Evolutionary conservation across 306 rosid species (phyloP).

Genomic region (Citrullus amarus): DNA sequence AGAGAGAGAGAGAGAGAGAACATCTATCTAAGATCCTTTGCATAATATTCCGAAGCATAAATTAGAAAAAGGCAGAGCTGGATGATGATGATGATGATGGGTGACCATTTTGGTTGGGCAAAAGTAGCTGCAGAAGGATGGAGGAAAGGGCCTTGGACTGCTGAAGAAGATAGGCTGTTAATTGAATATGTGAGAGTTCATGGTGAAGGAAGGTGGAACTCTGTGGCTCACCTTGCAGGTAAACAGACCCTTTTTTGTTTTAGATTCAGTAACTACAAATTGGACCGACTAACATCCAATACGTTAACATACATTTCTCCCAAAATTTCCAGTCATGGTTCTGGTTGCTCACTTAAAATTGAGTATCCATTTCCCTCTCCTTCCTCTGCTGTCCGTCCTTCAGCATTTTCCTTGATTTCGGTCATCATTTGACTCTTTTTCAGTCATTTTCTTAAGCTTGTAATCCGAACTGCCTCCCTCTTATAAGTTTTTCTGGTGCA

Average conservation of each 20-base stretch:
- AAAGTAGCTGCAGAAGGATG: slow-evolving; percentile 57
- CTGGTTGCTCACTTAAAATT: not conserved
- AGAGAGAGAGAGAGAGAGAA: not conserved
- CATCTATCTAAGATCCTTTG: not conserved
- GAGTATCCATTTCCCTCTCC: not conserved
- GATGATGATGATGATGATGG: slow-evolving; percentile 21
- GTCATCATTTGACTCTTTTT: not conserved
- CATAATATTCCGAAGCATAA: not conserved
- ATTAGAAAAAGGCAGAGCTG: not conserved
- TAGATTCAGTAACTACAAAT: too few species aligned
- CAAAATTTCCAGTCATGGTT: not conserved
- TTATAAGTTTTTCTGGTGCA: not conserved
- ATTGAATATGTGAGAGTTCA: slow-evolving; percentile 66
- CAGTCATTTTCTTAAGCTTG: not conserved
- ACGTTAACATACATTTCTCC: not conserved
- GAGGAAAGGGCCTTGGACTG: slow-evolving; percentile 99
- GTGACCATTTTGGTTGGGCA: slow-evolving; percentile 56
- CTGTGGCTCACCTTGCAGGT: slow-evolving; percentile 84
- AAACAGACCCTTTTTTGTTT: too few species aligned
- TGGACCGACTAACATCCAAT: too few species aligned
- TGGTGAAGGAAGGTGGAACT: slow-evolving; percentile 99
- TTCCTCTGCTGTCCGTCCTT: not conserved
- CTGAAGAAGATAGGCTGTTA: slow-evolving; percentile 80
- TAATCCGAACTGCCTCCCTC: not conserved
- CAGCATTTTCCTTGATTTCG: not conserved